phyloP scores from a whole-genome alignment of 1,139 yeast species.

The Maudiozyma humilis region DNA sequence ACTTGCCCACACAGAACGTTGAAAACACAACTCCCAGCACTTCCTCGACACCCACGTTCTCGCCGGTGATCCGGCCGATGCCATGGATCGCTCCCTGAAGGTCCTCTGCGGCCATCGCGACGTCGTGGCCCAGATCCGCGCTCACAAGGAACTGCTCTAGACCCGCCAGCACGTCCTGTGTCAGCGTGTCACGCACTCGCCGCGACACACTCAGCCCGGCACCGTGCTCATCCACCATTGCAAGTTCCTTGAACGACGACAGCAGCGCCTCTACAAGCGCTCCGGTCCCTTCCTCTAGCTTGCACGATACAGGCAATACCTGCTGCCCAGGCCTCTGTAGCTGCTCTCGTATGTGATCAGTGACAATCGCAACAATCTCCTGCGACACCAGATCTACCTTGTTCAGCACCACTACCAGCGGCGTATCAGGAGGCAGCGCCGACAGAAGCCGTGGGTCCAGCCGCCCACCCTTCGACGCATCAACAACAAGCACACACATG shows the following conservation, averaged over 20 bases:
- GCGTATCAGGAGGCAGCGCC: conserved; percentile 27
- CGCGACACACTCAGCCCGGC: conserved; percentile 67
- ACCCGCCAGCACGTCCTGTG: conserved; percentile 66
- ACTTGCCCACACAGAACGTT: conserved; percentile 90
- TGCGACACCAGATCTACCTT: conserved; percentile 49
- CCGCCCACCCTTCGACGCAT: conserved; percentile 23
- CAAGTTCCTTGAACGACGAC: conserved; percentile 40
- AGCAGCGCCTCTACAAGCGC: conserved; percentile 37
- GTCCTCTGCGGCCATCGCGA: conserved; percentile 76
- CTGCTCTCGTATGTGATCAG: conserved; percentile 18
- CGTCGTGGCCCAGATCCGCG: conserved; percentile 49
- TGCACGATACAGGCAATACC: conserved; percentile 52
- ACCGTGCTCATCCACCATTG: conserved; percentile 37
- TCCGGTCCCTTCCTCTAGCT: conserved; percentile 47
- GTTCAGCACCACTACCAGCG: conserved; percentile 44
- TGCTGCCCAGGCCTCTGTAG: conserved; percentile 25
- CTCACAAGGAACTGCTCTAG: conserved; percentile 50
- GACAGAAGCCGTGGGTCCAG: conserved; percentile 17
- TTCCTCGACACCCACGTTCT: conserved; percentile 82
- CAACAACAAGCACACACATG: conserved; percentile 45
- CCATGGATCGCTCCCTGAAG: conserved; percentile 72
- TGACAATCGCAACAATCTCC: conserved; percentile 20
- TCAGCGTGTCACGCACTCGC: conserved; percentile 65
- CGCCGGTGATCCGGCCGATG: conserved; percentile 86
- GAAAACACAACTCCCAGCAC: conserved; percentile 85